Percentiles rank a stretch among this genome's conserved stretches.
Conservation (phyloP, 192 early-diverging fungal species). For the Backusella morwellensis region DNA sequence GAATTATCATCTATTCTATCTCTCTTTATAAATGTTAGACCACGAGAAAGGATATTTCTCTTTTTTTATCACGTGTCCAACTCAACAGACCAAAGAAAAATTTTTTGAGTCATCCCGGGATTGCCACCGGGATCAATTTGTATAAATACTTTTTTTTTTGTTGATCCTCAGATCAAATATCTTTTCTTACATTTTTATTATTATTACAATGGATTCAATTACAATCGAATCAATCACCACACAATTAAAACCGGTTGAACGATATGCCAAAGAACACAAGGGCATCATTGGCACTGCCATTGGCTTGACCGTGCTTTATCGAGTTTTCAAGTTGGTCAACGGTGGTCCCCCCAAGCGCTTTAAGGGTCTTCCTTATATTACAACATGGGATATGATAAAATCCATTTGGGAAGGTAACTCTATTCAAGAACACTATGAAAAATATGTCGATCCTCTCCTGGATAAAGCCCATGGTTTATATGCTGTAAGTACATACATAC, state of each 20-base stretch:
- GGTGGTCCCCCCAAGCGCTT: background rate
- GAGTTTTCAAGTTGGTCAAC: background rate
- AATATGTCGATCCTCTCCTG: background rate
- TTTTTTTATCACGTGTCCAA: background rate
- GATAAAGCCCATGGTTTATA: background rate
- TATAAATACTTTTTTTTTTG: background rate
- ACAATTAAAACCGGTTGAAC: background rate
- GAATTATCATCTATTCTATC: background rate
- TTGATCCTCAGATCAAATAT: background rate
- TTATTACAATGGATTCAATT: background rate
- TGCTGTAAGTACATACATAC: background rate
- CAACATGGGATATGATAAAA: background rate
- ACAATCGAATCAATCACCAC: background rate
- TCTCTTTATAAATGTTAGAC: background rate
- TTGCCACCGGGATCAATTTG: background rate
- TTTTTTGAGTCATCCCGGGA: background rate
- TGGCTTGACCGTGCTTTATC: background rate
- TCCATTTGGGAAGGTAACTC: background rate
- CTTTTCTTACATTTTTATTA: background rate
- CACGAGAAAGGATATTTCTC: background rate
- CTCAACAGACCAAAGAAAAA: background rate
- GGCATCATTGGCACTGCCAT: background rate
- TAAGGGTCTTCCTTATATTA: background rate
- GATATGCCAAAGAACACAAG: background rate
- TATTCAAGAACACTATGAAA: background rate